phyloP scores from a whole-genome alignment of 2,329 filamentous ascomycete genomes.

The Pseudogymnoascus pannorum region DNA sequence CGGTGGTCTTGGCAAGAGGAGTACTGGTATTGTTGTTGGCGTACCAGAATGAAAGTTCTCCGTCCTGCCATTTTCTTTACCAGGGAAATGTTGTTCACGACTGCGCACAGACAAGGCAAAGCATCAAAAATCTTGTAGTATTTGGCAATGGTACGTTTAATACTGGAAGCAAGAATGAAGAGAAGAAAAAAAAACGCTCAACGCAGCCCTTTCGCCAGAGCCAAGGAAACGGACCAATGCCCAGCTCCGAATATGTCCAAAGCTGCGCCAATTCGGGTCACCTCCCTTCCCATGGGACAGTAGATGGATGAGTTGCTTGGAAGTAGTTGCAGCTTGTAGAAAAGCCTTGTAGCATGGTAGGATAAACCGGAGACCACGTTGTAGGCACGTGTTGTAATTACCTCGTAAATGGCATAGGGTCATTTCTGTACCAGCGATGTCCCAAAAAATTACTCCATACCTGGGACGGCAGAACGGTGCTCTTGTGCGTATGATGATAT shows the following conservation, averaged over 20 bases:
- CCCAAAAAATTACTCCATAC: background rate
- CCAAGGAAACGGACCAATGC: background rate
- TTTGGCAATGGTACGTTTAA: background rate
- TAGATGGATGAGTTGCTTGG: background rate
- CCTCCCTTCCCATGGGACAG: background rate
- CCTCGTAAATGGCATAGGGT: background rate
- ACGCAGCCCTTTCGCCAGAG: background rate
- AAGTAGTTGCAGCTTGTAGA: background rate
- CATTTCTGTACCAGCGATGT: background rate
- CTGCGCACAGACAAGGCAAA: background rate
- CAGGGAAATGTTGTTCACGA: background rate
- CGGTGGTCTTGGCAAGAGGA: background rate
- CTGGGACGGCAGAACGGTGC: background rate
- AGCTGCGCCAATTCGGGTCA: background rate
- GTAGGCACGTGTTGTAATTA: background rate
- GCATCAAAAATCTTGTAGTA: background rate
- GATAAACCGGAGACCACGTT: background rate
- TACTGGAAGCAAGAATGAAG: background rate
- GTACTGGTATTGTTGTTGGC: background rate
- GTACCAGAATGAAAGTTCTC: background rate
- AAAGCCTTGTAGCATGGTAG: background rate
- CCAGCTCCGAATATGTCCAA: background rate
- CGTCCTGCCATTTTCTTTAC: background rate
- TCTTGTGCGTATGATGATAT: background rate
- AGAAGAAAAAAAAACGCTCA: background rate